Evolutionary conservation across 495 filamentous ascomycete species (phyloP), one percentile per base, ranked within the genome.

Genomic region (Astrothelium subdiscretum): DNA sequence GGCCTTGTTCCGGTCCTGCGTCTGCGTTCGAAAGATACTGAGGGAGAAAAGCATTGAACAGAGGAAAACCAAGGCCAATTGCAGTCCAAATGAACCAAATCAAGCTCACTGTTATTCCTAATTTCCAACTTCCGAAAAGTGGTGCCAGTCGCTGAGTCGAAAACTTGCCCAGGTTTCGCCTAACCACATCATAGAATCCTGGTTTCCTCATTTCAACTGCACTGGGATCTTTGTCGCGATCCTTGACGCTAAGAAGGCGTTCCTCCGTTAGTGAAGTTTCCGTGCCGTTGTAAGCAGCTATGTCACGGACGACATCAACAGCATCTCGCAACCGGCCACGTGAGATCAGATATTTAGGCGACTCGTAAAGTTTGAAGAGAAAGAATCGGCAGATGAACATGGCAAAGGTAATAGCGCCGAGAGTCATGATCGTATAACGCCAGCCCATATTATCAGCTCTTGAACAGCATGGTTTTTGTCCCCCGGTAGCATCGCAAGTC

Each of bases 381-480:
- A 70, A 65, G 64, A 72, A 69, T 1, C 70, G 68, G 51, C 59
- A 62, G 43, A 67, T 60, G 58, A 65, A 70, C 62, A 68, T 66
- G 10, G 59, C 10, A 29, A 92, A 76, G 0, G 88, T 91, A 27
- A 94, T 70, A 2, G 83, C 85, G 31, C 90, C 90, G 61, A 90
- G 78, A 8, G 83, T 79, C 44, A 89, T 76, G 63, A 87, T 75
- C 60, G 92, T 79, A 65, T 91, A 95, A 38, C 90, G 78, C 90
- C 90, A 95, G 58, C 90, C 90, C 85, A 85, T 87, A 64, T 91
- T 92, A 44, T 83, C 71, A 15, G 70, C 70, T 66, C 76, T 76
- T 22, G 76, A 80, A 69, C 89, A 91, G 68, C 74, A 77, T 31
- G 70, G 42, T n/a, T 40, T 70, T 59, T 66, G 67, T 11, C 68